Base-by-base conservation (phyloP, 495 filamentous ascomycete genomes). In the Saxispiralis lemnorum region DNA sequence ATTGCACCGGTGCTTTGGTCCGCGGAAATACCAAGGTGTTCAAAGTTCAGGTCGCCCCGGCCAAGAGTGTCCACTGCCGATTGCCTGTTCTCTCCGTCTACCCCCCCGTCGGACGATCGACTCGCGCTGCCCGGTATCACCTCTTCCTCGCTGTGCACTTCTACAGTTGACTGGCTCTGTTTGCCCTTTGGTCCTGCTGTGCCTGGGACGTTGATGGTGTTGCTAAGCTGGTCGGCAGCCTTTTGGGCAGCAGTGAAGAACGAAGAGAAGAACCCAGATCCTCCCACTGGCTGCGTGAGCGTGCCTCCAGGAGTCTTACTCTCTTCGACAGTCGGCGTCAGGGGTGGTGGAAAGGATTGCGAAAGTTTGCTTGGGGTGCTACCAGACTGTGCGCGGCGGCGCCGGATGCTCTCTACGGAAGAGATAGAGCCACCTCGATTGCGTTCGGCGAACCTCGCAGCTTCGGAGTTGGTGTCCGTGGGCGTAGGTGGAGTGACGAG, bases 211-310 rank as follows among this genome's bases (percentile, higher is more conserved):
- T 83, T 85, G 10, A 96, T 82, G 38, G 71, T 86, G 54, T 73
- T 94, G 50, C 72, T 86, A 4, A 99, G 54, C 1, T 75, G 77
- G 51, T 73, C 85, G n/a, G 89, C 88, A 32, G 92, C 88, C 62
- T 82, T 96, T 56, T 96, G 89, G 13, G 88, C 87, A 21, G 78
- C 88, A 24, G 84, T 85, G 52, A 97, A 83, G 56, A 96, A 79
- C 13, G 78, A 82, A 6, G 83, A 88, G 59, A 97, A 97, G 60
- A 97, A 97, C 0, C 86, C 83, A 35, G 66, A 68, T 35, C 53
- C 51, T 10, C 55, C 52, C 41, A 60, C 66, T 10, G 68, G 69
- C 31, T 52, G 47, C 1, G 49, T 43, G 12, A 61, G 44, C 41
- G 57, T 51, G 59, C 69, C 56, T 17, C 60, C 64, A 7, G 71